Base-by-base conservation (phyloP, 495 filamentous ascomycete species). In the Bryoglossum gracile region DNA sequence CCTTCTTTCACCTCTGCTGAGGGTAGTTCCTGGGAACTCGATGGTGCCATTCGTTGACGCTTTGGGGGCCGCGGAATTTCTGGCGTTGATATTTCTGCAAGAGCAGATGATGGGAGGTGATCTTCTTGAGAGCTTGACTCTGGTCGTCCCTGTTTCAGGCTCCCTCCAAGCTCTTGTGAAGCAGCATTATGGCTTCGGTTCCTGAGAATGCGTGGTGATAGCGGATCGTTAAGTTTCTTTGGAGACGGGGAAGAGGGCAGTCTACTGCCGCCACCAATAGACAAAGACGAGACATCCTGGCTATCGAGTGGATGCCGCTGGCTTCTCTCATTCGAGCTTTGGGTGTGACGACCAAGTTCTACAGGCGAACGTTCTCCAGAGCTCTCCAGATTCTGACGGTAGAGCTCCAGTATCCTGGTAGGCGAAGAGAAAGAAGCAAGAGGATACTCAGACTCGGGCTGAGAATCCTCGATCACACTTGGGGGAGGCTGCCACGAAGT, bases 401-500 rank as follows among this genome's bases (percentile, higher is more conserved):
- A 33, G 36, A 58, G 36, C 28, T 64, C 41, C 4, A 64, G 57
- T 21, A 57, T 54, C 51, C 60, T 48, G 39, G 67, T 65, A 5
- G 55, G 41, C 8, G 60, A 50, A 11, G 50, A 54, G 34, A 47
- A 46, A 22, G 41, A 48, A 0, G 16, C 6, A 36, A 39, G 22
- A 8, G 22, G 40, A 28, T n/a, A 57, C 54, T 32, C 61, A 63
- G 33, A 66, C 61, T n/a, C 70, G 65, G 52, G 74, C 67, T 43
- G 72, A 2, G 66, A 67, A 39, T 69, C 58, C 30, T 56, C 71
- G 25, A 80, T 68, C 3, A 70, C 65, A 47, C 69, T 77, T 14
- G 73, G 58, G 25, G 68, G 65, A 21, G 62, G 70, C 6, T 63
- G 59, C 41, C 69, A 67, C 5, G 70, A 73, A 42, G 70, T 65